Evolutionary conservation across 306 rosid species (phyloP), one percentile per base, ranked within the genome.

Genomic region (Amphicarpaea edgeworthii): DNA sequence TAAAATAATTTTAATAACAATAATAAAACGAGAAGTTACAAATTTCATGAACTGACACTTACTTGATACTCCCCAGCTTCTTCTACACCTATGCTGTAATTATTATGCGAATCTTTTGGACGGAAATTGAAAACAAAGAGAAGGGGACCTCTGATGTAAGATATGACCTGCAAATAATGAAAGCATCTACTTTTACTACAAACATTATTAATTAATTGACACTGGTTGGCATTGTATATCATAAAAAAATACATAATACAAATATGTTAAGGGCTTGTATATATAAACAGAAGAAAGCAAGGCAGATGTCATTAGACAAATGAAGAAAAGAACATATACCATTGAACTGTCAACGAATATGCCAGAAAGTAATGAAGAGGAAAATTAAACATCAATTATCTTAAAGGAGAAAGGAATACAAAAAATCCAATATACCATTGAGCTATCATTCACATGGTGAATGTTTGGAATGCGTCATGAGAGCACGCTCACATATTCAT

Each of bases 61-160:
- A 95, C 98, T 78, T 87, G 91, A 85, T 95, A 95, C 51, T 92
- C 98, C 78, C 98, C 98, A 57, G 98, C 98, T 81, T 95, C 98
- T 77, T 95, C 98, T 65, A 90, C 96, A 14, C 97, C 97, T 47
- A 95, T 80, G 19, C 64, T 51, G 68, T 92, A 92, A 72, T 85
- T 82, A 69, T 85, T 87, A 38, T 89, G 87, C 53, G 93, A 88
- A 70, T 92, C 86, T 55, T 90, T 81, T 30, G 98, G 98, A 83
- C 92, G 98, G 80, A 95, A 92, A 81, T 95, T 95, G 83, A 88
- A 90, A 83, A 90, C 15, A 80, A 95, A 87, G 74, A 95, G 89
- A 84, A 90, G 79, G 81, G 96, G 97, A 63, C 98, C 98, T 85
- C 97, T 87, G 70, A 77, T 70, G 81, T 81, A 95, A 73, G 98